Evolutionary conservation across 1,284 basidiomycete genomes (phyloP), one percentile per base, ranked within the genome.

Genomic region (Violaceomyces palustris): DNA sequence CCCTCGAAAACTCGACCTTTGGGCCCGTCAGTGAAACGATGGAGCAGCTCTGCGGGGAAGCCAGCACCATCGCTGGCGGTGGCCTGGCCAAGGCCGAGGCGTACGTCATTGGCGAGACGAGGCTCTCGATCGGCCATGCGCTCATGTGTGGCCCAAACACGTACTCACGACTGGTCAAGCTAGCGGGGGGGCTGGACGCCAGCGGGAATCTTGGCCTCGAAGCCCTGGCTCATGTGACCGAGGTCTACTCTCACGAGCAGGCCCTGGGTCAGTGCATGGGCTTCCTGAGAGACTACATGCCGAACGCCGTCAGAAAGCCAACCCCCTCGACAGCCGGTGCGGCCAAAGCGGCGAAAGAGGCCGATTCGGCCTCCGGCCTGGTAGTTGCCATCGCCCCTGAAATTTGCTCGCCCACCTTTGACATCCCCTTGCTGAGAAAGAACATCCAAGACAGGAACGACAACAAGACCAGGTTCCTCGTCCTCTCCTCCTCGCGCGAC

Each of bases 171-270:
- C 43, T 60, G 12, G 37, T 60, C 27, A 42, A 51, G 25, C 31
- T 55, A 40, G 51, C 54, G 21, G 57, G 57, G 27, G 50, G 50
- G 11, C 29, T 40, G 6, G 49, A 55, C 32, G 35, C 52, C 19
- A 38, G 39, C 26, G 48, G 45, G 7, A 23, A 38, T 8, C 54
- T 60, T 14, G 45, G 52, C 17, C 47, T 49, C 43, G 52, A 60
- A 17, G 55, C 57, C 10, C 38, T 60, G 6, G 46, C 57, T 18
- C 55, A 60, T 43, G 52, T 60, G 32, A 60, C 51, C 45, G 51
- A 60, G 10, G 57, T 60, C 42, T 48, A 55, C 22, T 60, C 57
- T 19, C 57, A 60, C 51, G 57, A 60, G 35, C 57, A 60, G 35
- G 57, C 57, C 14, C 43, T 60, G 17, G 57, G 57, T 3, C 57